Evolutionary conservation across 495 filamentous ascomycete species (phyloP), one percentile per base, ranked within the genome.

Genomic region (Talaromyces trachyspermus): DNA sequence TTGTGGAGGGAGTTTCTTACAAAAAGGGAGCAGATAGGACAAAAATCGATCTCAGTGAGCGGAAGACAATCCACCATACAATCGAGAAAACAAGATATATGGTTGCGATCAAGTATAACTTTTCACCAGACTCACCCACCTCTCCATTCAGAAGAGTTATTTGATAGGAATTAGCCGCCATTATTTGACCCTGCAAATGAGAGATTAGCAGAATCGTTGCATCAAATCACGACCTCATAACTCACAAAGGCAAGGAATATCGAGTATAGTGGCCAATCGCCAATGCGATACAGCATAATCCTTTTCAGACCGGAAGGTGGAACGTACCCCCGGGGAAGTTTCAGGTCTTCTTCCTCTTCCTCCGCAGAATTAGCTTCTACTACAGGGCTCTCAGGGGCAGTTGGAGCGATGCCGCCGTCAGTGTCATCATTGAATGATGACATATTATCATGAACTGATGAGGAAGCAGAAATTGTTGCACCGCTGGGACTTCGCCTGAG

Each of bases 161-260:
- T 50, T 85, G 81, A 60, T 84, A 82, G 0, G 77, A 82, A 54
- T 81, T 84, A 40, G 78, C 77, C 0, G 82, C 77, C 35, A 85
- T 73, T 49, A 85, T 76, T 56, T 85, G 82, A 5, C 78, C 79
- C 52, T 49, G 29, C n/a, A 42, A 11, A 24, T 22, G 19, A 24
- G 17, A 14, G 20, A 15, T 58, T 26, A 48, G 22, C 30, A n/a
- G 14, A n/a, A n/a, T n/a, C n/a, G n/a, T n/a, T n/a, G n/a, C n/a
- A n/a, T n/a, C n/a, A n/a, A n/a, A n/a, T n/a, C n/a, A n/a, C n/a
- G 20, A 19, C 17, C 12, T 3, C 11, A 9, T n/a, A 26, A 54
- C 59, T 58, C 47, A 64, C 61, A 30, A 83, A 68, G 26, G 80
- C 78, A 14, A 86, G 68, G 19, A 84, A 56, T 54, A 86, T 71